phyloP scores from a whole-genome alignment of 2,329 filamentous ascomycete genomes.

The Davidsoniella virescens region DNA sequence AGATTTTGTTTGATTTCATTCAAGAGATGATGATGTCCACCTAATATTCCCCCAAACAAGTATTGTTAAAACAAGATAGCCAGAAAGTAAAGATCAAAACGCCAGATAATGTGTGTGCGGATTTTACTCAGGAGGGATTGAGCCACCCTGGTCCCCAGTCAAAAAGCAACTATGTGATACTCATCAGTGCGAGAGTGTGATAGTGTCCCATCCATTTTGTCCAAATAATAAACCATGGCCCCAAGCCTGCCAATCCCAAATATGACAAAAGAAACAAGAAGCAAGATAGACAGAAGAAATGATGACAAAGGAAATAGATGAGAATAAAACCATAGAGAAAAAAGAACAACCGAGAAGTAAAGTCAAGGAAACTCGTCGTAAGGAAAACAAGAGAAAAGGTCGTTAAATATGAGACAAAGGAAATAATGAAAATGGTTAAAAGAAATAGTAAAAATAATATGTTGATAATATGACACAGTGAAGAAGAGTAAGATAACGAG shows the following conservation, averaged over 20 bases:
- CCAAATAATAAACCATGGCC: not conserved
- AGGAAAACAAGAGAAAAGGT: too few species aligned
- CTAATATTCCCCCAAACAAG: not conserved
- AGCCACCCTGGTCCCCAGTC: too few species aligned
- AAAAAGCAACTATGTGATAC: too few species aligned
- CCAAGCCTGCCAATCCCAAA: not conserved
- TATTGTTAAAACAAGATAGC: not conserved
- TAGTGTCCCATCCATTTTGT: not conserved
- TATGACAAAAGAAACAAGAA: slow-evolving; percentile 1
- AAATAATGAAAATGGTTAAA: not conserved
- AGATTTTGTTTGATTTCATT: not conserved
- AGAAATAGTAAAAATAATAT: slow-evolving; percentile 1
- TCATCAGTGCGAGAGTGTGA: too few species aligned
- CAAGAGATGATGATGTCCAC: not conserved
- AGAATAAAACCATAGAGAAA: not conserved
- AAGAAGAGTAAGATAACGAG: slow-evolving; percentile 1
- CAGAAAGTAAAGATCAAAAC: not conserved
- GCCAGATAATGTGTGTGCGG: not conserved
- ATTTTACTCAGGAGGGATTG: too few species aligned
- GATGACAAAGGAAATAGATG: not conserved
- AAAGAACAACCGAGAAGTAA: not conserved
- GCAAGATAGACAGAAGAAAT: not conserved
- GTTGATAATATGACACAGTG: slow-evolving; percentile 1
- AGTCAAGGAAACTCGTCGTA: not conserved
- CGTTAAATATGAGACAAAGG: not conserved